A percentile compares a stretch with the other conserved stretches of the same genome.
Conservation (phyloP, 176 grass and related monocot species). For the Hordeum vulgare region DNA sequence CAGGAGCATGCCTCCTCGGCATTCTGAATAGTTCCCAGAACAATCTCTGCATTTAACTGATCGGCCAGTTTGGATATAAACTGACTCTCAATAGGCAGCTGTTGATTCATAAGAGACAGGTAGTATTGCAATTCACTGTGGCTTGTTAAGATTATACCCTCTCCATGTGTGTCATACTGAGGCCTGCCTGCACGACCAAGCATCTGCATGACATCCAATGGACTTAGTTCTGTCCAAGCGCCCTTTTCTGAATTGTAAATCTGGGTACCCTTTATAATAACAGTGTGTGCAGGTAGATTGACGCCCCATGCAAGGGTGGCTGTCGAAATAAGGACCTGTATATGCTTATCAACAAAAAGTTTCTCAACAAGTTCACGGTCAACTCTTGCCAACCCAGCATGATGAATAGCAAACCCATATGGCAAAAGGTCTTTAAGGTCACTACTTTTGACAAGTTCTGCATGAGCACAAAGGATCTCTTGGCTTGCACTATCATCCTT, state of each 20-base stretch:
- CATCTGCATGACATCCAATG: slow-evolving; percentile 96
- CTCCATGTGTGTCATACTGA: slow-evolving; percentile 93
- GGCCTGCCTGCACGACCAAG: slow-evolving; percentile 96
- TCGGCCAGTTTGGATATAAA: slow-evolving; percentile 78
- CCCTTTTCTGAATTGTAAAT: slow-evolving; percentile 97
- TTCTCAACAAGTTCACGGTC: slow-evolving; percentile 83
- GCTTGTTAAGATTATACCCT: slow-evolving; percentile 88
- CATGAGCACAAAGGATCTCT: slow-evolving; percentile 81
- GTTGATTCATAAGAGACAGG: slow-evolving; percentile 91
- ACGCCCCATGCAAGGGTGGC: slow-evolving; percentile 98
- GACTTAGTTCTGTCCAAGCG: slow-evolving; percentile 88
- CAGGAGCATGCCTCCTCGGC: slow-evolving; percentile 83
- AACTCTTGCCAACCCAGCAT: slow-evolving; percentile 85
- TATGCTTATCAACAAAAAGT: slow-evolving; percentile 78
- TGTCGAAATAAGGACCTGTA: slow-evolving; percentile 89
- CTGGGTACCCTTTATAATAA: slow-evolving; percentile 95
- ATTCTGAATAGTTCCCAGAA: slow-evolving; percentile 92
- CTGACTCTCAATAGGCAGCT: slow-evolving; percentile 93
- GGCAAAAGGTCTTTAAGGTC: slow-evolving; percentile 86
- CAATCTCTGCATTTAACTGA: slow-evolving; percentile 93
- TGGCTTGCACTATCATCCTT: slow-evolving; percentile 79
- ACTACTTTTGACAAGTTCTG: slow-evolving; percentile 85
- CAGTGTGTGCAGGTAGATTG: slow-evolving; percentile 89
- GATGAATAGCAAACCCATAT: slow-evolving; percentile 97
- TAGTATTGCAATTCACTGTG: slow-evolving; percentile 89